Evolutionary conservation across 2,329 filamentous ascomycete species (phyloP).

Genomic region (Alternaria hordeiaustralica): DNA sequence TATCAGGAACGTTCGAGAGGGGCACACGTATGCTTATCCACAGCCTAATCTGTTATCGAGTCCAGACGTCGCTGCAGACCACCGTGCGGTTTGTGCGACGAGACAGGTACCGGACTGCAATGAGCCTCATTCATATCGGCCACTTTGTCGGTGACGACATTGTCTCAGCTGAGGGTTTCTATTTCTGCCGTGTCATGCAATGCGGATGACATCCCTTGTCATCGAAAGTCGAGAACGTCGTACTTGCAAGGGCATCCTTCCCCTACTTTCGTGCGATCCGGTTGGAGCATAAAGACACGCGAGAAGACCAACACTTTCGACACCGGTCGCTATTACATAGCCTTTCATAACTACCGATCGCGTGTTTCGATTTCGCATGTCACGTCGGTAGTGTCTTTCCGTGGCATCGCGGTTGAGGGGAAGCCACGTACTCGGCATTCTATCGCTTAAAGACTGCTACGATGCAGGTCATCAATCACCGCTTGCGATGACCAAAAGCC

Average conservation of each 20-base stretch:
- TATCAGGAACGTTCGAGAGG: constrained; percentile 15
- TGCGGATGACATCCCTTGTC: constrained; percentile 16
- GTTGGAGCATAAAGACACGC: constrained; percentile 23
- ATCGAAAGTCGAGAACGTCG: constrained; percentile 24
- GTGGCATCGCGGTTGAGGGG: constrained; percentile 30
- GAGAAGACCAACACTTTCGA: constrained; percentile 11
- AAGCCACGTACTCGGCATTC: constrained; percentile 31
- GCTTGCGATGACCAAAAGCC: not conserved
- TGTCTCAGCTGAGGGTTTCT: constrained; percentile 14
- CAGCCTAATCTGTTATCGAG: constrained; percentile 7
- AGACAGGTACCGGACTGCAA: constrained; percentile 12
- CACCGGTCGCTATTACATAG: constrained; percentile 6
- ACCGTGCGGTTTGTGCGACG: constrained; percentile 19
- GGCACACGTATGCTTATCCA: constrained; percentile 1
- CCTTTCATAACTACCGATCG: constrained; percentile 1
- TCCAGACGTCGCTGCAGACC: constrained; percentile 1
- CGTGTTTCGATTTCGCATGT: constrained; percentile 6
- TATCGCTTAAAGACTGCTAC: constrained; percentile 4
- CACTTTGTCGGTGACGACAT: constrained; percentile 23
- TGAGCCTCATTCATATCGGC: constrained; percentile 16
- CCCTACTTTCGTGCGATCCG: constrained; percentile 16
- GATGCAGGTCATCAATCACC: not conserved
- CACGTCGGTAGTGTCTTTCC: constrained; percentile 15
- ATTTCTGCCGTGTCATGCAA: constrained; percentile 25
- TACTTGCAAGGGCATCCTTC: constrained; percentile 16